These are phyloP conservation scores for Paecilomyces formosus DNA, from an alignment of 2,329 filamentous ascomycete species.

Conservation along the genomic window DNA sequence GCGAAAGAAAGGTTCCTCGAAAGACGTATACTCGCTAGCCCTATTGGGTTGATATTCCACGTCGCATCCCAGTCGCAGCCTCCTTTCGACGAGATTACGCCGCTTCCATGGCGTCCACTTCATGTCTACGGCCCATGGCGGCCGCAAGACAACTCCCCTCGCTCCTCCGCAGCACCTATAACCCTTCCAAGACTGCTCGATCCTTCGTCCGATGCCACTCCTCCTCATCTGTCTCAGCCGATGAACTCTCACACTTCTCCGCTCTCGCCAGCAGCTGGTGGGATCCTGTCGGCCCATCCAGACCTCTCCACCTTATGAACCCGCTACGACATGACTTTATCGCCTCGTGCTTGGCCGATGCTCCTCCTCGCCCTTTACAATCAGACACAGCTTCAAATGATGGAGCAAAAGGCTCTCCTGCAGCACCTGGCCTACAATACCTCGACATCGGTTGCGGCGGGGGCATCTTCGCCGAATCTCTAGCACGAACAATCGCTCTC, in stretches of 20 bases:
- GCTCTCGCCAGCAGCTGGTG: constrained; percentile 91
- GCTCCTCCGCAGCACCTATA: constrained; percentile 41
- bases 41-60: too few relatives aligned
- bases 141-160: constrained; percentile 53
- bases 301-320: constrained; percentile 96
- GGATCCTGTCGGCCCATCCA: constrained; percentile 88
- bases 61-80: background rate
- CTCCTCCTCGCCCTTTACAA: constrained; percentile 25
- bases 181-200: constrained; percentile 1
- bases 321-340: constrained; percentile 93
- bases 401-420: constrained; percentile 9
- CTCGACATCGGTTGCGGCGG: constrained; percentile 94
- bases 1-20: too few relatives aligned
- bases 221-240: constrained; percentile 69
- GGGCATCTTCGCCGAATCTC: constrained; percentile 82
- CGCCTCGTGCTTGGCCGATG: constrained; percentile 57
- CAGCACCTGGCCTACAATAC: constrained; percentile 50
- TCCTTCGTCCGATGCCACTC: constrained; percentile 19
- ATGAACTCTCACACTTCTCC: constrained; percentile 91
- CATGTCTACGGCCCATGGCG: constrained; percentile 51
- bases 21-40: too few relatives aligned
- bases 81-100: background rate
- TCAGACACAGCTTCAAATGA: background rate
- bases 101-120: background rate
- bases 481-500: constrained; percentile 34